Percentiles rank a stretch among this genome's conserved stretches.
These are phyloP conservation scores for Thymus quinquecostatus DNA, from an alignment of 257 asterid genomes.

Conservation along the genomic window DNA sequence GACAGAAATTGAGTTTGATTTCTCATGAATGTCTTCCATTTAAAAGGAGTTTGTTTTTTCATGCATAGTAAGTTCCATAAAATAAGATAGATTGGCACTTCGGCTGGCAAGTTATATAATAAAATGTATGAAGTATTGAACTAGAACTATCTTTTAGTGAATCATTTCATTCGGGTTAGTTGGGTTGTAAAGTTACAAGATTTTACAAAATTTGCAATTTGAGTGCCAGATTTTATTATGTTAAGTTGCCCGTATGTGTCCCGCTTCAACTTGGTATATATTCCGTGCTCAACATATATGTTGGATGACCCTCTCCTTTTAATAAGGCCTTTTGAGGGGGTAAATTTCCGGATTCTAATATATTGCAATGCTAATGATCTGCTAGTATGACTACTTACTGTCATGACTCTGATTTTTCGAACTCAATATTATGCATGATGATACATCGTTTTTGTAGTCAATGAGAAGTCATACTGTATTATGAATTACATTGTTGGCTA, in stretches of 20 bases:
- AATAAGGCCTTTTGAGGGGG: too few relatives aligned
- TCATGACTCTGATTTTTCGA: background rate
- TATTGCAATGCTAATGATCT: background rate
- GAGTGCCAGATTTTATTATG: background rate
- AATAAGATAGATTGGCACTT: background rate
- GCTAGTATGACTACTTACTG: background rate
- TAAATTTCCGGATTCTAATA: too few relatives aligned
- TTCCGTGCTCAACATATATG: too few relatives aligned
- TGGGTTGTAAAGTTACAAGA: slow-evolving; percentile 6
- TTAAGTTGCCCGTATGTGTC: too few relatives aligned
- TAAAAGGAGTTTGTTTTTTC: slow-evolving; percentile 8
- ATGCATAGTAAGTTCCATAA: background rate
- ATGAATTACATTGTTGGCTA: background rate
- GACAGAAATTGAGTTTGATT: slow-evolving; percentile 15
- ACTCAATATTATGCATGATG: background rate
- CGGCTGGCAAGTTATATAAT: background rate
- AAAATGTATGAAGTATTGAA: too few relatives aligned
- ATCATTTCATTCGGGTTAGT: background rate
- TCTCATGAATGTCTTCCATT: slow-evolving; percentile 21
- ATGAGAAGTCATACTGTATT: background rate
- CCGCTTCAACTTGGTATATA: too few relatives aligned
- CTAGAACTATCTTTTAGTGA: too few relatives aligned
- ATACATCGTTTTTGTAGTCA: background rate
- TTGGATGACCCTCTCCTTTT: too few relatives aligned
- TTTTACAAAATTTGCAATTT: background rate